Conservation (phyloP, 2,329 filamentous ascomycete genomes). For the Dryadomyces quercus-mongolicae region DNA sequence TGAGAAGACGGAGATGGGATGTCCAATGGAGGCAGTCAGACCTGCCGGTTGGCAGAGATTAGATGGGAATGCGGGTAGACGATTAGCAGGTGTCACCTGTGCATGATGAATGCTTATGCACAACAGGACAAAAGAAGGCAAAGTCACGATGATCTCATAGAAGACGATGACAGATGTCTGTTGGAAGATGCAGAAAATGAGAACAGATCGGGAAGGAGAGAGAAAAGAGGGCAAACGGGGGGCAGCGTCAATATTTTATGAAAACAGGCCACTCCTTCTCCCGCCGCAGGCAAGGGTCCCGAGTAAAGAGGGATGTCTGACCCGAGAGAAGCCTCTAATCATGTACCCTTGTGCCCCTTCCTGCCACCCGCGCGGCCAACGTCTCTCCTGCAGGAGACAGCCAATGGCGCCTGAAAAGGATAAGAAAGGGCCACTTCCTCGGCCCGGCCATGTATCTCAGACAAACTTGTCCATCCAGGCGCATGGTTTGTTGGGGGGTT, state of each 20-base stretch:
- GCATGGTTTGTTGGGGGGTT: too few relatives aligned
- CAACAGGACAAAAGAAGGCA: too few relatives aligned
- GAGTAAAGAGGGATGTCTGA: not conserved
- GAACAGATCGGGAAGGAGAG: not conserved
- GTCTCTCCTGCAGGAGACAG: not conserved
- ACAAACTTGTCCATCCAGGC: too few relatives aligned
- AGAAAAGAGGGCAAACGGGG: not conserved
- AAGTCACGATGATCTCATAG: too few relatives aligned
- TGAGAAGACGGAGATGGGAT: conserved; percentile 5
- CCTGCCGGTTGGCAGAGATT: not conserved
- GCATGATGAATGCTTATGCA: not conserved
- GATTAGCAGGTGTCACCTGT: not conserved
- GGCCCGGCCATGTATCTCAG: too few relatives aligned
- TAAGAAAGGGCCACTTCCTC: too few relatives aligned
- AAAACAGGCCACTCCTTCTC: not conserved
- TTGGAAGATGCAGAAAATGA: not conserved
- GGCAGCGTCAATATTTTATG: not conserved
- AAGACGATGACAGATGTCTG: not conserved
- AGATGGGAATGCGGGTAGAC: too few relatives aligned
- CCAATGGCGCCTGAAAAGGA: not conserved
- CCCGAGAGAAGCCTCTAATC: not conserved
- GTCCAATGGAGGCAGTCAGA: too few relatives aligned
- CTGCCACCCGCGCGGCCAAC: not conserved
- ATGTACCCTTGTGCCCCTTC: not conserved
- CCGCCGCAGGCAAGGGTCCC: too few relatives aligned